phyloP scores from a whole-genome alignment of 202 grass and related monocot species.

The Zizania palustris region DNA sequence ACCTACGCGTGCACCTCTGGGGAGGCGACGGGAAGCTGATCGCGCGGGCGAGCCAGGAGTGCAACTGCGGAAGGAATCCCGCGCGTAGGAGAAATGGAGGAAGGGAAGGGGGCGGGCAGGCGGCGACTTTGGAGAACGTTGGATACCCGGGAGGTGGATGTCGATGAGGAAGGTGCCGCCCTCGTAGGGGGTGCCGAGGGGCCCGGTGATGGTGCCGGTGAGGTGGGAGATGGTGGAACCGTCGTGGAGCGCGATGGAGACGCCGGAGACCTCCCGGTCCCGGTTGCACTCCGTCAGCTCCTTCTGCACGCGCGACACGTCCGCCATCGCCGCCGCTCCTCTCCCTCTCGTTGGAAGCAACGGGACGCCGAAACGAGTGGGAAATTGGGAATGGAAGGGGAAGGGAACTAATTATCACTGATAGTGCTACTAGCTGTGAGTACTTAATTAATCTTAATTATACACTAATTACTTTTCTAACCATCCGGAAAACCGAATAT shows the following conservation, averaged over 20 bases:
- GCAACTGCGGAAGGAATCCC: background rate
- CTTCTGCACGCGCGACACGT: conserved; percentile 96
- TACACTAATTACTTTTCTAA: too few relatives aligned
- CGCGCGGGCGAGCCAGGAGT: background rate
- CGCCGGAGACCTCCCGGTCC: conserved; percentile 71
- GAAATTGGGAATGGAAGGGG: too few relatives aligned
- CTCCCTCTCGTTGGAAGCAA: background rate
- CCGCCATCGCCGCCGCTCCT: conserved; percentile 62
- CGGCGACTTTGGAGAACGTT: too few relatives aligned
- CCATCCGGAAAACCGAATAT: too few relatives aligned
- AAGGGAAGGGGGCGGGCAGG: too few relatives aligned
- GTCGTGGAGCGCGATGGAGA: conserved; percentile 75
- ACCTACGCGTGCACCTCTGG: background rate
- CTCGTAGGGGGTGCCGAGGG: conserved; percentile 80
- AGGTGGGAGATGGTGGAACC: conserved; percentile 83
- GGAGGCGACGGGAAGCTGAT: background rate
- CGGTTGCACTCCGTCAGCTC: conserved; percentile 93
- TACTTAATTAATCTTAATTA: background rate
- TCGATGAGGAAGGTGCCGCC: conserved; percentile 93
- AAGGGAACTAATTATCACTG: too few relatives aligned
- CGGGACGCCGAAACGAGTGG: background rate
- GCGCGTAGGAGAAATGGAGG: too few relatives aligned
- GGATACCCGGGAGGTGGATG: conserved; percentile 70
- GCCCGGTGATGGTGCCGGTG: conserved; percentile 81
- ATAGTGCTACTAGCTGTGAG: too few relatives aligned